Base-by-base conservation (phyloP, 257 asterid genomes). In the Fraxinus cuspidata region DNA sequence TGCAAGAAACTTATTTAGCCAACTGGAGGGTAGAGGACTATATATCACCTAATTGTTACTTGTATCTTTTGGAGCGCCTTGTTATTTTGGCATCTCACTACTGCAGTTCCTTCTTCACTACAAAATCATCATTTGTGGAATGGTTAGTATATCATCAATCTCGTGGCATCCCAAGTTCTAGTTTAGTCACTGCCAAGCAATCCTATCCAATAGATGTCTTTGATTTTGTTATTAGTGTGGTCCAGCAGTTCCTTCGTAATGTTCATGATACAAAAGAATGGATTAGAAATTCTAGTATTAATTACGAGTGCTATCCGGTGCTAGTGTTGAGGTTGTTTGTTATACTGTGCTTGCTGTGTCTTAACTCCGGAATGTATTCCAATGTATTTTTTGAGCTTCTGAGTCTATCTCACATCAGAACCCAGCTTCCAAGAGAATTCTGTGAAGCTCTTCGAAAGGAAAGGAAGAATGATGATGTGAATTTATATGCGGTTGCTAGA, bases 61-160 rank as follows among this genome's bases (percentile, higher is more conserved):
- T 89, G 37, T 86, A 86, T 86, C 87, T 92, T 16, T 47, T 88
- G 35, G 96, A 90, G 74, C 87, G 90, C n/a, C 84, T 88, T 9
- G 7, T 90, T 78, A 66, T 90, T 28, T 18, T 81, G 81, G 85
- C 75, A 74, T 89, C 87, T 60, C 85, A 69, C 37, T 69, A 85
- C 23, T 32, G n/a, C 2, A 86, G 83, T 18, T 78, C 1, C 83
- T 85, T 85, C 71, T 88, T 76, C 82, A 65, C 92, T 0, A 73
- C 90, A 53, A 92, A 89, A 72, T 88, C 92, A 12, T 78, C 92
- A 0, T 86, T 90, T 7, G 51, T 83, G 0, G 97, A 92, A 42
- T 80, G 81, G 84, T 65, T 90, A 7, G 44, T 85, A 18, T 77
- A 40, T 56, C 72, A 82, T n/a, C 70, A 76, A 5, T 40, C 85